Evolutionary conservation across 305 asterid genomes (phyloP).

Genomic region (Plantago lanceolata): DNA sequence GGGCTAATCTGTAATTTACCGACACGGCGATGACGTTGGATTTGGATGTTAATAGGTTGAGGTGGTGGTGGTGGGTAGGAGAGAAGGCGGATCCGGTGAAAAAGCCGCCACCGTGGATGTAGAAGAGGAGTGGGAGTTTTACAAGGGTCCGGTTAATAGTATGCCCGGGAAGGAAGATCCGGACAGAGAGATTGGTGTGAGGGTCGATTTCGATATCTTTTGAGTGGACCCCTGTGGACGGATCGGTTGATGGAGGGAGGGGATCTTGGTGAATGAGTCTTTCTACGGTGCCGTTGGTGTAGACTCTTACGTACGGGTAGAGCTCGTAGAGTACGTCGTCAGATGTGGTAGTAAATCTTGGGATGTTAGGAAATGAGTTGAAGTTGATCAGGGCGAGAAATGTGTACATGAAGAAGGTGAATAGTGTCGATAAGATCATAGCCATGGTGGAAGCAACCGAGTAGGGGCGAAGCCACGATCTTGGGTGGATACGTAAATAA

Average conservation of each 20-base stretch:
- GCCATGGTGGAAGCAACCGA: too few species aligned
- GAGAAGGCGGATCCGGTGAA: slow-evolving; percentile 51
- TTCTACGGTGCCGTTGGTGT: slow-evolving; percentile 22
- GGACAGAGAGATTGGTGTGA: slow-evolving; percentile 32
- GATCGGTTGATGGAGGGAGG: slow-evolving; percentile 20
- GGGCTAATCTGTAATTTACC: slow-evolving; percentile 64
- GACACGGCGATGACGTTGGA: slow-evolving; percentile 49
- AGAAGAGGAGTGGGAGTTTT: slow-evolving; percentile 54
- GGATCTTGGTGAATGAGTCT: slow-evolving; percentile 21
- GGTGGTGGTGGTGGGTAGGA: slow-evolving; percentile 32
- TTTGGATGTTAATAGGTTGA: slow-evolving; percentile 36
- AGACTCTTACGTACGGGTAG: slow-evolving; percentile 22
- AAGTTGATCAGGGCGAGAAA: not conserved
- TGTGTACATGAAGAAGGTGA: too few species aligned
- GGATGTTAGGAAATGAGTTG: not conserved
- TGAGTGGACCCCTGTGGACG: slow-evolving; percentile 19
- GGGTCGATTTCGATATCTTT: slow-evolving; percentile 40
- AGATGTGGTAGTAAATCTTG: not conserved
- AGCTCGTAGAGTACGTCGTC: slow-evolving; percentile 20
- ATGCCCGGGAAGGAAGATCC: slow-evolving; percentile 53
- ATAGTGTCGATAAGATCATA: not conserved
- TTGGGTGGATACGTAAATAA: too few species aligned
- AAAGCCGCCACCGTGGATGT: slow-evolving; percentile 74
- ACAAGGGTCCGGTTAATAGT: slow-evolving; percentile 8
- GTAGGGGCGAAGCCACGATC: too few species aligned